phyloP scores from a whole-genome alignment of 352 stramenopile genomes.

The Elongisporangium undulatum region DNA sequence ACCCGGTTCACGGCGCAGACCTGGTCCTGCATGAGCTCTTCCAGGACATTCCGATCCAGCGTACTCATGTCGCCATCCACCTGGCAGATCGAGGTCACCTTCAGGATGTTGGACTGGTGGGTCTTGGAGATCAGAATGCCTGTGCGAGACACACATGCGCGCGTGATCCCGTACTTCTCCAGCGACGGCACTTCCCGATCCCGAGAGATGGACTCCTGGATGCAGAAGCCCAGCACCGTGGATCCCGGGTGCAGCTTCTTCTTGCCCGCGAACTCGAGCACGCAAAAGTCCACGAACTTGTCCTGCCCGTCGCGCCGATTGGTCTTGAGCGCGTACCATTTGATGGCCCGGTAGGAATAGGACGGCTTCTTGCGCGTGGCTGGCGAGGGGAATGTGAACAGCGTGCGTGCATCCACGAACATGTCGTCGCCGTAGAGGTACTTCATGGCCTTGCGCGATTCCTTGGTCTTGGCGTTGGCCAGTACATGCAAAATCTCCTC shows the following conservation, averaged over 20 bases:
- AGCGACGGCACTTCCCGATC: constrained; percentile 64
- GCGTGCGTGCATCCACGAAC: constrained; percentile 48
- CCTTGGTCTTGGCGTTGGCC: constrained; percentile 47
- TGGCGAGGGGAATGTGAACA: constrained; percentile 65
- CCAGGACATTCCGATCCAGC: constrained; percentile 28
- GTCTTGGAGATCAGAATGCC: constrained; percentile 74
- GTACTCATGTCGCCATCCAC: constrained; percentile 47
- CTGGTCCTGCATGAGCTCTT: constrained; percentile 67
- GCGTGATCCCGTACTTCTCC: constrained; percentile 55
- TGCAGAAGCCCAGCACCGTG: constrained; percentile 68
- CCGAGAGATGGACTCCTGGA: constrained; percentile 66
- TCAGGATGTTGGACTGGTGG: constrained; percentile 67
- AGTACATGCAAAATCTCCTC: constrained; percentile 64
- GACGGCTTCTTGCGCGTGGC: constrained; percentile 31
- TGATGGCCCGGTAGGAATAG: constrained; percentile 60
- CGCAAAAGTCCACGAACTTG: constrained; percentile 55
- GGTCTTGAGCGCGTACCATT: constrained; percentile 43
- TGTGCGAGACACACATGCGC: constrained; percentile 49
- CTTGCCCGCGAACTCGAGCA: constrained; percentile 73
- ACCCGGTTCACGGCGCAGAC: constrained; percentile 52
- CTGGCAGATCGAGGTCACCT: constrained; percentile 68
- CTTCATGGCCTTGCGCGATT: constrained; percentile 42
- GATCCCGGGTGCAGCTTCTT: constrained; percentile 27
- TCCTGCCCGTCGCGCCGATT: constrained; percentile 3
- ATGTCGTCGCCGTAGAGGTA: constrained; percentile 52